Base-by-base conservation (phyloP, 169 alveolate genomes). In the Eimeria falciformis region DNA sequence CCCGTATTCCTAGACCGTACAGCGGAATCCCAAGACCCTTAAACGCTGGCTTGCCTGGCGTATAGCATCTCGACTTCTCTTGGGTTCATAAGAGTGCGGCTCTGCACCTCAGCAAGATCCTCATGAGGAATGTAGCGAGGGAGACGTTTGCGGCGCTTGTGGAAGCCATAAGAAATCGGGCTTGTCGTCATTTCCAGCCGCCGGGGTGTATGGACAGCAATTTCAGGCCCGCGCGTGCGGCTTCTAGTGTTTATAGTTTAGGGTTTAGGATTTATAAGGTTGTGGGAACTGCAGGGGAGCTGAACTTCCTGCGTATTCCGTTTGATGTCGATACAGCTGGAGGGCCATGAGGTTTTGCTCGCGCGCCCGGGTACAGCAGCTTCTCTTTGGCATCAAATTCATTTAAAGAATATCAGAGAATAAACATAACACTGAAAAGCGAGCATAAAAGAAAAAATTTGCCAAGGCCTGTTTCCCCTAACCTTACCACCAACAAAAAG, bases 241-340 rank as follows among this genome's bases (percentile, higher is more conserved):
- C 56, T 7, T 68, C 40, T 68, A 68, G 81, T 45, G 81, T 68
- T 68, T 68, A 68, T 45, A 50, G 81, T 68, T 68, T 68, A 66
- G 77, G 77, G 77, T 66, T 66, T 66, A 68, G 81, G 81, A 50
- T 68, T 68, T 68, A 68, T n/a, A n/a, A n/a, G n/a, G n/a, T n/a
- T n/a, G n/a, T n/a, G n/a, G n/a, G n/a, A n/a, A n/a, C n/a, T n/a
- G n/a, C n/a, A n/a, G n/a, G n/a, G n/a, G n/a, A n/a, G n/a, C n/a
- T n/a, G n/a, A n/a, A n/a, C n/a, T n/a, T n/a, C n/a, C n/a, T n/a
- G n/a, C n/a, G n/a, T n/a, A n/a, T n/a, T n/a, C n/a, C n/a, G n/a
- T n/a, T n/a, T n/a, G n/a, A n/a, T n/a, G n/a, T n/a, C n/a, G n/a
- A n/a, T n/a, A n/a, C n/a, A n/a, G n/a, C n/a, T n/a, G n/a, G n/a